A percentile compares a stretch with the other conserved stretches of the same genome.
These are phyloP conservation scores for Stachybotrys chlorohalonatus DNA, from an alignment of 2,329 filamentous ascomycete species.

Conservation along the genomic window DNA sequence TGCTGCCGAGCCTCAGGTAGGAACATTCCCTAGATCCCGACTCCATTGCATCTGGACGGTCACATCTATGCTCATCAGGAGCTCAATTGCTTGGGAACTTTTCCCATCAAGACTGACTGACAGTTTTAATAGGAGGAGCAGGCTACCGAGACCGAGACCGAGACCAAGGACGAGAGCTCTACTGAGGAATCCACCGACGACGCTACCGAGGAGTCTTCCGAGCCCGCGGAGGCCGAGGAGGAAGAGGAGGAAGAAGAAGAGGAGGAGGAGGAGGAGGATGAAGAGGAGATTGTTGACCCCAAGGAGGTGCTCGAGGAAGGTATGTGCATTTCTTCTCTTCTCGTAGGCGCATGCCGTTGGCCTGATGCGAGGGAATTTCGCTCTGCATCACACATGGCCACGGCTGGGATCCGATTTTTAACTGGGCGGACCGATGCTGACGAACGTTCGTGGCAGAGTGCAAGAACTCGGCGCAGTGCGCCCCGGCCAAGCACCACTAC, in stretches of 20 bases:
- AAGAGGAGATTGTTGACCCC: conserved; percentile 77
- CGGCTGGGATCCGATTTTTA: neutral
- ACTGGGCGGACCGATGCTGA: conserved; percentile 8
- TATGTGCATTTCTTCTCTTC: conserved; percentile 38
- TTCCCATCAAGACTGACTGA: neutral
- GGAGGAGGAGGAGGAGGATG: conserved; percentile 62
- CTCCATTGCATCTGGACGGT: conserved; percentile 9
- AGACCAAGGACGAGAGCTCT: conserved; percentile 17
- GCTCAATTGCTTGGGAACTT: conserved; percentile 5
- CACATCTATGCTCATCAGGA: neutral
- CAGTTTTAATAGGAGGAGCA: conserved; percentile 23
- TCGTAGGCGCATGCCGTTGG: neutral
- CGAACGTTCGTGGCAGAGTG: conserved; percentile 56
- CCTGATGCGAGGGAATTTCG: conserved; percentile 10
- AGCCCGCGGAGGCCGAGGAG: conserved; percentile 21
- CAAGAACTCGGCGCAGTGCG: conserved; percentile 76
- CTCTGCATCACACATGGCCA: neutral
- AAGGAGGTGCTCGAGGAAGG: conserved; percentile 89
- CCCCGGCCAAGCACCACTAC: conserved; percentile 91
- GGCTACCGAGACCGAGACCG: conserved; percentile 36
- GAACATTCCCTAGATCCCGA: neutral
- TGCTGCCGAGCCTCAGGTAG: conserved; percentile 53
- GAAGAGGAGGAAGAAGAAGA: conserved; percentile 33
- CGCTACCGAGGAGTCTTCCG: conserved; percentile 15
- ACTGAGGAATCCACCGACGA: conserved; percentile 13